Evolutionary conservation across 139 green algal species (phyloP), one percentile per base, ranked within the genome.

Genomic region (Micromonas pusilla): DNA sequence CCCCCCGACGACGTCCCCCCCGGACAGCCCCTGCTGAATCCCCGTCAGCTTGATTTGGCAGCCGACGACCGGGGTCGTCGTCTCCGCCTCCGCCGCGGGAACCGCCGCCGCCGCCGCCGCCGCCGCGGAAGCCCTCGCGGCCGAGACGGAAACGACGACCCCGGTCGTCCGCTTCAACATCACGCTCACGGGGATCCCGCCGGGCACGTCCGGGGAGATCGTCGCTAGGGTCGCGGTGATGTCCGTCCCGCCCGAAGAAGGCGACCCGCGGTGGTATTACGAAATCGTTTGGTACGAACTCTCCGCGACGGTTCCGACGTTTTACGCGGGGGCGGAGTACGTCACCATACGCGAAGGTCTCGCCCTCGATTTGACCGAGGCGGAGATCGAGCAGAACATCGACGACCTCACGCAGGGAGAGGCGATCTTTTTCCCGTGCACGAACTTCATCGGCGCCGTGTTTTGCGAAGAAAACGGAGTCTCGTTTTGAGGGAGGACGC

Each of bases 261-360:
- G 20, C 13, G 13, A 9, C 13, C 19, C 32, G 21, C 13, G 26
- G 28, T 32, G 26, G 23, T 72, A 38, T 26, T 72, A 72, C 33
- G 65, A 72, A 4, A 39, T 72, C 30, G 65, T 39, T 25, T 72
- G 65, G 65, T 72, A 72, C 65, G 65, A 72, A 26, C 26, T 72
- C 4, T 38, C n/a, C 3, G 28, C 38, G 13, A 33, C 21, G 28
- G 36, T 21, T 13, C 65, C 65, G 13, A 72, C 65, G 30, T 72
- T 72, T 39, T 72, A 52, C 33, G 26, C 26, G 13, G 28, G 9
- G 9, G 16, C 13, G 62, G 62, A 32, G 25, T 6, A 30, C 25
- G 25, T 32, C 13, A 32, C 26, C 16, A 68, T 32, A 19, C 62
- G 20, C 9, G 62, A 68, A 28, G 62, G 25, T 19, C n/a, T 30